Conservation (phyloP, 2,329 filamentous ascomycete genomes). For the Coleophoma cylindrospora region DNA sequence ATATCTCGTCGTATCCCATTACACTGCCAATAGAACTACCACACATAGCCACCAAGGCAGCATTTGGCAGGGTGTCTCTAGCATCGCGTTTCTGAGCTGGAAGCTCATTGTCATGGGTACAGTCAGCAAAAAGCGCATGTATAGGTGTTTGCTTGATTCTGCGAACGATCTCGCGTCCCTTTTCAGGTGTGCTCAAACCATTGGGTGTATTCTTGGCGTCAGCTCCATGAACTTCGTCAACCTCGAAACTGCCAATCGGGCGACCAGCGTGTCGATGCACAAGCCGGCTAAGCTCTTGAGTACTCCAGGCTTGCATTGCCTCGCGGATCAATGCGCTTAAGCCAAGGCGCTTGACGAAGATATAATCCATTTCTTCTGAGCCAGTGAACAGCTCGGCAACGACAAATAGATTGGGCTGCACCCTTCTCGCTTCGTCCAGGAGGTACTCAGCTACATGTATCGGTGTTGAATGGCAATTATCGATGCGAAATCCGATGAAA, state of each 20-base stretch:
- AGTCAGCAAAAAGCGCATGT: slow-evolving; percentile 97
- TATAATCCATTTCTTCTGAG: slow-evolving; percentile 91
- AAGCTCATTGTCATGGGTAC: slow-evolving; percentile 96
- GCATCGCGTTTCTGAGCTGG: slow-evolving; percentile 94
- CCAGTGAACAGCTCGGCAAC: slow-evolving; percentile 95
- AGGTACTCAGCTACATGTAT: slow-evolving; percentile 93
- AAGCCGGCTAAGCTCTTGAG: slow-evolving; percentile 83
- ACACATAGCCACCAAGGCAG: slow-evolving; percentile 93
- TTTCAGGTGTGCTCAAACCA: slow-evolving; percentile 24
- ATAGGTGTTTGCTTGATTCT: slow-evolving; percentile 84
- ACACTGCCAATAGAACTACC: slow-evolving; percentile 91
- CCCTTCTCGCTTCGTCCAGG: slow-evolving; percentile 83
- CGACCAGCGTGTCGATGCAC: slow-evolving; percentile 91
- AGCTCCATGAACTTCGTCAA: slow-evolving; percentile 74
- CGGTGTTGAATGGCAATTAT: slow-evolving; percentile 96
- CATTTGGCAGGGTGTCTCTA: slow-evolving; percentile 88
- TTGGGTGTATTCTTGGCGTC: slow-evolving; percentile 35
- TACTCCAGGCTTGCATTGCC: slow-evolving; percentile 98
- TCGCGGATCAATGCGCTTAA: slow-evolving; percentile 90
- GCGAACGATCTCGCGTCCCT: slow-evolving; percentile 50
- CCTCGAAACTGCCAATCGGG: slow-evolving; percentile 94
- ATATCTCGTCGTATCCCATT: slow-evolving; percentile 97
- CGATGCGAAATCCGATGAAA: slow-evolving; percentile 92
- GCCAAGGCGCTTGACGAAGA: slow-evolving; percentile 90
- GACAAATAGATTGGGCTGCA: slow-evolving; percentile 83